A percentile compares a stretch with the other conserved stretches of the same genome.
Evolutionary conservation across 2,329 filamentous ascomycete genomes (phyloP).

Genomic region (Colletotrichum nymphaeae): DNA sequence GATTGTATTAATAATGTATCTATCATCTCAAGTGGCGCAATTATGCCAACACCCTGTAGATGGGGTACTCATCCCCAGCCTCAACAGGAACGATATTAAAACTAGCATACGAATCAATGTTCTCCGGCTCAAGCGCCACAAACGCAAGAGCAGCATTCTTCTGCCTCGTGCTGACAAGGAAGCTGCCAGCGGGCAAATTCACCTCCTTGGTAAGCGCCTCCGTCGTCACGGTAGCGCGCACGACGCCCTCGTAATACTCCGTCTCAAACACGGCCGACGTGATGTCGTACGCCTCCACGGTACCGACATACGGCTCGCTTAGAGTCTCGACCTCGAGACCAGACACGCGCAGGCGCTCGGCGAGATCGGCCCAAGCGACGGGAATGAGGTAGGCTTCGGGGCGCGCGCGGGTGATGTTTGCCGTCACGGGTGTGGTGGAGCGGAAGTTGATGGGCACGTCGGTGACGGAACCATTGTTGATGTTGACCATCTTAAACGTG

Average conservation of each 20-base stretch:
- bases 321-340: constrained; percentile 44
- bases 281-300: constrained; percentile 43
- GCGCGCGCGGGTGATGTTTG: constrained; percentile 45
- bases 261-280: constrained; percentile 39
- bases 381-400: constrained; percentile 46
- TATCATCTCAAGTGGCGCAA: not conserved
- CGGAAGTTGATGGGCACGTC: constrained; percentile 43
- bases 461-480: constrained; percentile 41
- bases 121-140: constrained; percentile 46
- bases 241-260: constrained; percentile 44
- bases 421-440: constrained; percentile 41
- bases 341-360: constrained; percentile 39
- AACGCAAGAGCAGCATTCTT: constrained; percentile 46
- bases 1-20: not conserved
- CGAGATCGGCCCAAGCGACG: constrained; percentile 42
- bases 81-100: constrained; percentile 44
- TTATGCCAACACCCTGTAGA: constrained; percentile 40
- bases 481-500: constrained; percentile 42
- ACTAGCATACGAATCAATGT: constrained; percentile 47
- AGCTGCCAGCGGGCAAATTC: constrained; percentile 43
- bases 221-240: constrained; percentile 39
- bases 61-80: constrained; percentile 44
- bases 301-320: constrained; percentile 38
- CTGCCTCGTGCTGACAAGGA: constrained; percentile 45
- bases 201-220: constrained; percentile 37